These are phyloP conservation scores for Kwoniella heveanensis DNA, from an alignment of 768 basidiomycete genomes.

Conservation along the genomic window DNA sequence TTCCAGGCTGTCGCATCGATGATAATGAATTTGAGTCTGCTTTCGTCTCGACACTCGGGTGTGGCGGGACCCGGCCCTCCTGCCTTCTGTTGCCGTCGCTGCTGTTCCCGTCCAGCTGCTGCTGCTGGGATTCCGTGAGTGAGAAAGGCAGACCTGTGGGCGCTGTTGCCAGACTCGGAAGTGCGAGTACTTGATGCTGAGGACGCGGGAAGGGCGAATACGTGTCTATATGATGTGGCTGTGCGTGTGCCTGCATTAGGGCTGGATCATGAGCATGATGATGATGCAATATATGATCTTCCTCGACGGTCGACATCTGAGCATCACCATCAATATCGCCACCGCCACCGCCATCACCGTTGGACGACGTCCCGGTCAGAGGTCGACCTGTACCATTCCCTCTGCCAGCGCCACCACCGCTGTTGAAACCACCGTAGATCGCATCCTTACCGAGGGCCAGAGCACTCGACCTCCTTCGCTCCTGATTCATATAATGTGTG, in stretches of 20 bases:
- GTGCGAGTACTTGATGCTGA: background rate
- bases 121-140: too few relatives aligned
- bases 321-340: background rate
- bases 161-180: too few relatives aligned
- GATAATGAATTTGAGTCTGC: background rate
- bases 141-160: too few relatives aligned
- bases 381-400: too few relatives aligned
- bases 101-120: too few relatives aligned
- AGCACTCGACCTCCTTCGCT: background rate
- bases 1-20: too few relatives aligned
- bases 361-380: too few relatives aligned
- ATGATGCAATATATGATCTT: background rate
- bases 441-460: background rate
- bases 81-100: too few relatives aligned
- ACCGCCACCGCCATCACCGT: background rate
- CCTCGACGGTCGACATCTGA: background rate
- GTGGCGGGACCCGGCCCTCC: too few relatives aligned
- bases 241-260: background rate
- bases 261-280: background rate
- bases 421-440: background rate
- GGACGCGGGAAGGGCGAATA: conserved; percentile 11
- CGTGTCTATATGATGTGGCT: background rate
- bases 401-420: background rate
- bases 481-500: too few relatives aligned
- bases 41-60: too few relatives aligned